These are phyloP conservation scores for Schizophyllum amplum DNA, from an alignment of 1,284 basidiomycete species.

Conservation along the genomic window DNA sequence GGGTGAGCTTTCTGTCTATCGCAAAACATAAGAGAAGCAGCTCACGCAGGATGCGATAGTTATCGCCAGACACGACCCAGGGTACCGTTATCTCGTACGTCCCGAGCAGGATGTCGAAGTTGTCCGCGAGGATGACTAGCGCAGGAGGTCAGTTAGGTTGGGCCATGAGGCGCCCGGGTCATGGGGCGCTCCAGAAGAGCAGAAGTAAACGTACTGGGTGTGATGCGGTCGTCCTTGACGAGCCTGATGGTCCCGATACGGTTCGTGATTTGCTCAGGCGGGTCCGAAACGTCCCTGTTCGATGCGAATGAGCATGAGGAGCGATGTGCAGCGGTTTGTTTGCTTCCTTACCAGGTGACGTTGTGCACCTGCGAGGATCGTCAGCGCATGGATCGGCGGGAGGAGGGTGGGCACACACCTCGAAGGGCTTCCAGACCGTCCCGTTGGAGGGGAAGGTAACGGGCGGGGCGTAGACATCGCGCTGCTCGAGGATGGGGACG, in stretches of 20 bases:
- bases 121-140: slow-evolving; percentile 20
- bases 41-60: slow-evolving; percentile 32
- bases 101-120: slow-evolving; percentile 26
- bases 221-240: slow-evolving; percentile 10
- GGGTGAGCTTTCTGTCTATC: not conserved
- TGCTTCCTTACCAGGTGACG: not conserved
- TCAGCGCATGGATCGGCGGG: no score
- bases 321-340: not conserved
- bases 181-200: not conserved
- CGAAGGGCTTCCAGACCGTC: slow-evolving; percentile 8
- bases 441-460: slow-evolving; percentile 10
- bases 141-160: not conserved
- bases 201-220: slow-evolving; percentile 9
- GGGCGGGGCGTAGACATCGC: not conserved
- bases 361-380: no score
- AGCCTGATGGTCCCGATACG: slow-evolving; percentile 11
- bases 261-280: slow-evolving; percentile 14
- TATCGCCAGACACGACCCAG: slow-evolving; percentile 18
- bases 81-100: slow-evolving; percentile 25
- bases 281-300: slow-evolving; percentile 10
- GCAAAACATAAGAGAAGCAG: slow-evolving; percentile 8
- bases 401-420: no score
- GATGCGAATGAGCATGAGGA: not conserved
- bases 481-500: slow-evolving; percentile 1
- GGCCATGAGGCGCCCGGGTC: not conserved